Evolutionary conservation across 768 basidiomycete species (phyloP).

Genomic region (Tulasnella sp.): DNA sequence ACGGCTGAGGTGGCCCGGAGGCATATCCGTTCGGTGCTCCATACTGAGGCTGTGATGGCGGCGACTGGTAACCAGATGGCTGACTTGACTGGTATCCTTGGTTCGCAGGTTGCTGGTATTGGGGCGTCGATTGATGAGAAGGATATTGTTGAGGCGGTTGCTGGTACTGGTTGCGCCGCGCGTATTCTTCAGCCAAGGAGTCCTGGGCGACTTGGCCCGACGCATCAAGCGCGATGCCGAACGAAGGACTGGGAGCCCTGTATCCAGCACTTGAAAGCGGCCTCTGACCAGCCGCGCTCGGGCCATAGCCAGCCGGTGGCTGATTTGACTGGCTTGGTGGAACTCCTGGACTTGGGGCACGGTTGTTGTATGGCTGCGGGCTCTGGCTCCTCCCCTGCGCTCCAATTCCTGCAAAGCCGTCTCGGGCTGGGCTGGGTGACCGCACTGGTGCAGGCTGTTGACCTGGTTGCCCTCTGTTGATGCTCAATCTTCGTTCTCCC

Average conservation of each 20-base stretch:
- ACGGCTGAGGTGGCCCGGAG: background rate
- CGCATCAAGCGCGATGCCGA: constrained; percentile 75
- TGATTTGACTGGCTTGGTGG: constrained; percentile 18
- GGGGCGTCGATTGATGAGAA: background rate
- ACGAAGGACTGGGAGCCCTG: constrained; percentile 43
- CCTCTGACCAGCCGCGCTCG: constrained; percentile 18
- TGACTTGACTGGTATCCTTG: background rate
- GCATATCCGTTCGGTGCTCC: background rate
- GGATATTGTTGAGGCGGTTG: background rate
- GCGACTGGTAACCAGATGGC: background rate
- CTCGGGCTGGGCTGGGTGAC: constrained; percentile 22
- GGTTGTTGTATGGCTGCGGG: constrained; percentile 22
- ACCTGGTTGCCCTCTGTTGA: constrained; percentile 22
- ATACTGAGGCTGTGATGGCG: background rate
- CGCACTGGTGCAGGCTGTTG: constrained; percentile 25
- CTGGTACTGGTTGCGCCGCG: constrained; percentile 21
- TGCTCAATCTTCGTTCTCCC: constrained; percentile 43
- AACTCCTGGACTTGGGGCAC: constrained; percentile 40
- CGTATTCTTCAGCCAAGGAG: constrained; percentile 48
- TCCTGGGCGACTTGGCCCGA: constrained; percentile 73
- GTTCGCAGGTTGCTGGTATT: background rate
- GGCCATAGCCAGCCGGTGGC: constrained; percentile 18
- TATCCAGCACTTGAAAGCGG: constrained; percentile 21
- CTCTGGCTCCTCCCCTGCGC: constrained; percentile 46
- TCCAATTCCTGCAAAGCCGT: constrained; percentile 74